Conservation (phyloP, 495 filamentous ascomycete genomes). For the Entonaema liquescens region DNA sequence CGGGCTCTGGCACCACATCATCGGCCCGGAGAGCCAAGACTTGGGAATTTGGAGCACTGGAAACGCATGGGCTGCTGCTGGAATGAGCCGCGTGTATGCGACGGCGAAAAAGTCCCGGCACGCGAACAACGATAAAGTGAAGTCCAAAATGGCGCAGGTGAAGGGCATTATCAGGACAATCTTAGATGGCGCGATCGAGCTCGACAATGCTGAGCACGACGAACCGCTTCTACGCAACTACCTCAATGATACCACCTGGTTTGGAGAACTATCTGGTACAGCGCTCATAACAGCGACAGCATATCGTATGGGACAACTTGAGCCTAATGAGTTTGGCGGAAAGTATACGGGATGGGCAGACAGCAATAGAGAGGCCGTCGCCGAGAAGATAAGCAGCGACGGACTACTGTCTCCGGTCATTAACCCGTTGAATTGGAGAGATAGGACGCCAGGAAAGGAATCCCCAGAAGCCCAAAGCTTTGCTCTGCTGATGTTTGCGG, state of each 20-base stretch:
- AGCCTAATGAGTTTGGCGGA: conserved; percentile 49
- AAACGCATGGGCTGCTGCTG: conserved; percentile 62
- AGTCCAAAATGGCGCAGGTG: conserved; percentile 44
- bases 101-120: conserved; percentile 53
- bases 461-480: conserved; percentile 61
- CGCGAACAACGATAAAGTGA: conserved; percentile 39
- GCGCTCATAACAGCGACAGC: conserved; percentile 54
- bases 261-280: conserved; percentile 62
- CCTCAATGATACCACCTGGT: conserved; percentile 59
- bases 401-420: conserved; percentile 58
- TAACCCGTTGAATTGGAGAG: conserved; percentile 58
- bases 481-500: conserved; percentile 56
- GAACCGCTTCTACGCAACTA: conserved; percentile 60
- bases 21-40: conserved; percentile 55
- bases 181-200: conserved; percentile 55
- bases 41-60: conserved; percentile 60
- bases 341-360: conserved; percentile 57
- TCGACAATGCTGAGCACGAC: conserved; percentile 49
- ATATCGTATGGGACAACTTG: conserved; percentile 57
- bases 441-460: conserved; percentile 46
- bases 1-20: conserved; percentile 59
- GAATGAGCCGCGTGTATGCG: conserved; percentile 58
- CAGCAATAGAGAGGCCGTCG: conserved; percentile 51
- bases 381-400: conserved; percentile 43
- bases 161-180: conserved; percentile 55